Evolutionary conservation across 441 rosid species (phyloP).

Genomic region (Populus hybrid): DNA sequence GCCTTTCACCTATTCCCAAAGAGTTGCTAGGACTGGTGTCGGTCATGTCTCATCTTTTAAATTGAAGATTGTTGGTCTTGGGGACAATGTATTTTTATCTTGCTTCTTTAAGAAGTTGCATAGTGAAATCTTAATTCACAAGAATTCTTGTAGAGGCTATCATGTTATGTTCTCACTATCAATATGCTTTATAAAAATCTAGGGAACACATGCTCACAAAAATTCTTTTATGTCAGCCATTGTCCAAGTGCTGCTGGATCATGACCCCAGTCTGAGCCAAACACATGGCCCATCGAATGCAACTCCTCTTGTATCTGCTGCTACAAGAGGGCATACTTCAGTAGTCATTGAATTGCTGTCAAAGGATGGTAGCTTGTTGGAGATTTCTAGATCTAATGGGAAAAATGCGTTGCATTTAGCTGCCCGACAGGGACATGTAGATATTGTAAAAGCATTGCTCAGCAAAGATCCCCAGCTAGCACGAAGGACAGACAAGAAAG

Average conservation of each 20-base stretch:
- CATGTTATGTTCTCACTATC: background rate
- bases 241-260: constrained; percentile 78
- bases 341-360: constrained; percentile 81
- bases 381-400: constrained; percentile 72
- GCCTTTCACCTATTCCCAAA: background rate
- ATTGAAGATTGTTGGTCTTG: background rate
- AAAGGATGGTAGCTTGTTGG: constrained; percentile 74
- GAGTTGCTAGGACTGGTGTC: background rate
- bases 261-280: constrained; percentile 72
- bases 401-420: constrained; percentile 92
- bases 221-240: constrained; percentile 55
- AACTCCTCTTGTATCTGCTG: constrained; percentile 89
- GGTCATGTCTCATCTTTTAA: background rate
- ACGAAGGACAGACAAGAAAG: constrained; percentile 86
- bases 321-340: constrained; percentile 81
- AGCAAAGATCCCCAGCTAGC: constrained; percentile 83
- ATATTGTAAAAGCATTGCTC: constrained; percentile 69
- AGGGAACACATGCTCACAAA: constrained; percentile 5
- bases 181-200: background rate
- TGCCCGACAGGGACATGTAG: constrained; percentile 88
- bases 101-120: background rate
- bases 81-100: background rate
- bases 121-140: background rate
- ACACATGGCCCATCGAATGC: constrained; percentile 78
- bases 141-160: background rate